Evolutionary conservation across 768 basidiomycete species (phyloP), one percentile per base, ranked within the genome.

Genomic region (Lentinula aciculospora): DNA sequence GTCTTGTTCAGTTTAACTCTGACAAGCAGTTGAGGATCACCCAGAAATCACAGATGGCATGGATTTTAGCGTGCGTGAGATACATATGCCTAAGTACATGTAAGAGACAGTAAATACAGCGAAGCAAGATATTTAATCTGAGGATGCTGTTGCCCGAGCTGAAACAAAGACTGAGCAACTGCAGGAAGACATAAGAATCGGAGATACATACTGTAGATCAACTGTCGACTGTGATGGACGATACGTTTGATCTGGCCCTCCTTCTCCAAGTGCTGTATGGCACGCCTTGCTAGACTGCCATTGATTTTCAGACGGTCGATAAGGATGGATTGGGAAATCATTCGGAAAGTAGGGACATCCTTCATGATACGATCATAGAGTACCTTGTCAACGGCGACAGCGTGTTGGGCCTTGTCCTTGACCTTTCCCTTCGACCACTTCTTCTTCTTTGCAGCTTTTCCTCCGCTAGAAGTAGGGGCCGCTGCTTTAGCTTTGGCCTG

Each of bases 381-480:
- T 56, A 86, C 64, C 81, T 98, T 96, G 82, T 98, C 96, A 69
- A 96, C 86, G 65, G 86, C 80, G 74, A 98, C 94, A 67, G 92
- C 83, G 84, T 98, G 95, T 71, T 92, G 87, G 69, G 96, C 93
- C 88, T 98, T 99, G 81, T 99, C 97, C 89, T 99, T 99, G 75
- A 99, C 97, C 80, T 98, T 98, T 73, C 97, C 97, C 84, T 98
- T 98, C 67, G 93, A 97, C 95, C 95, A 98, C 85, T 98, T 98
- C 92, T 98, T 98, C 85, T 98, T 98, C 85, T 98, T 98, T 62
- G 91, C 92, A 69, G 89, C 77, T 74, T 94, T 94, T 71, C 90
- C 88, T 64, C 89, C 87, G 63, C 83, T 76, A 50, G 85, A 76
- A 36, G n/a, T 53, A 59, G 87, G 75, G 64, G 91, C 75, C 69